These are phyloP conservation scores for Alternaria sp. DNA, from an alignment of 2,329 filamentous ascomycete genomes.

Conservation along the genomic window DNA sequence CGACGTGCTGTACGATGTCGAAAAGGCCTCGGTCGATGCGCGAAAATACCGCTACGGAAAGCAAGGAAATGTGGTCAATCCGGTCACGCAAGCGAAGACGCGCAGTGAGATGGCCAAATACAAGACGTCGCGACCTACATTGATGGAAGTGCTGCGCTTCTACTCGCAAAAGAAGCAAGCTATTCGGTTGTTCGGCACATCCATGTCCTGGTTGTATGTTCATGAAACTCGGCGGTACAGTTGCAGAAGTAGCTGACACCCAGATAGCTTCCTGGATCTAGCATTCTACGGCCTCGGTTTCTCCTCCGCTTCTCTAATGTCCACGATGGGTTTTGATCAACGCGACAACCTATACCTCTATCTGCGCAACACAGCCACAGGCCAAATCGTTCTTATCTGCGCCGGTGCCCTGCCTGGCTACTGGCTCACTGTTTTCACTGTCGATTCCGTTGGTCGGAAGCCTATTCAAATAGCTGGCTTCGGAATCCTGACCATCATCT, in stretches of 20 bases:
- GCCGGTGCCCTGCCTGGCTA: conserved; percentile 84
- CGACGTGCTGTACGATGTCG: conserved; percentile 76
- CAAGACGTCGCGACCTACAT: conserved; percentile 40
- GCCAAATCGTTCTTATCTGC: conserved; percentile 80
- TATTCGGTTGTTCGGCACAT: conserved; percentile 76
- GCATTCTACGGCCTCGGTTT: conserved; percentile 68
- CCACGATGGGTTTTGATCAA: conserved; percentile 74
- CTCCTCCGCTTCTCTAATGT: conserved; percentile 78
- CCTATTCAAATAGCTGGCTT: conserved; percentile 73
- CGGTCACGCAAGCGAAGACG: conserved; percentile 68
- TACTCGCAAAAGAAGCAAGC: conserved; percentile 76
- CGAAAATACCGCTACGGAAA: conserved; percentile 76
- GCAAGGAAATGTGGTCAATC: conserved; percentile 67
- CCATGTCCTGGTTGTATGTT: conserved; percentile 77
- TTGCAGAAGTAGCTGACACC: not conserved
- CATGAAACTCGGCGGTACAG: not conserved
- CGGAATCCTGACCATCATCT: conserved; percentile 58
- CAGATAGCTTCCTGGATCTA: conserved; percentile 66
- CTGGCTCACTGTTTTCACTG: conserved; percentile 79
- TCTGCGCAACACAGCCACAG: conserved; percentile 78
- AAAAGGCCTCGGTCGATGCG: conserved; percentile 71
- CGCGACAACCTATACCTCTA: conserved; percentile 72
- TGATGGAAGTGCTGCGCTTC: conserved; percentile 72
- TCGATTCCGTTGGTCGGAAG: conserved; percentile 80
- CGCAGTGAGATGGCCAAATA: conserved; percentile 54